phyloP scores from a whole-genome alignment of 2,329 filamentous ascomycete species.

The Tolypocladium tropicale region DNA sequence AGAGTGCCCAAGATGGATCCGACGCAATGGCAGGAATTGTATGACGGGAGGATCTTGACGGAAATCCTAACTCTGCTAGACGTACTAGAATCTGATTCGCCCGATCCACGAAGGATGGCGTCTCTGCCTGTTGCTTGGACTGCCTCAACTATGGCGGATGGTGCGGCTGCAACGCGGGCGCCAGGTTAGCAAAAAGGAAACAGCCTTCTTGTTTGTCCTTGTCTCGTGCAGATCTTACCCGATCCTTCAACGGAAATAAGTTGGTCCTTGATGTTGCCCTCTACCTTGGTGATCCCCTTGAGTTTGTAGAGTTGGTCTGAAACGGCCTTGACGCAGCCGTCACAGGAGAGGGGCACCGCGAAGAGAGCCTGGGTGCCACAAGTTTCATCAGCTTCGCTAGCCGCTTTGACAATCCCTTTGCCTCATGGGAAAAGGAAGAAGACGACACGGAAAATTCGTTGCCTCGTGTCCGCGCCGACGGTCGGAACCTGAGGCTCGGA shows the following conservation, averaged over 20 bases:
- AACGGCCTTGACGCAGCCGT: conserved; percentile 79
- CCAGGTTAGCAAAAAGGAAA: not conserved
- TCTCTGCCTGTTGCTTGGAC: conserved; percentile 87
- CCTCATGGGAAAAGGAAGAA: too few relatives aligned
- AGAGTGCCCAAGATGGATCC: not conserved
- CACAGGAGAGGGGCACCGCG: conserved; percentile 87
- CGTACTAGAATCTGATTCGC: conserved; percentile 66
- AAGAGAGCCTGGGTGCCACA: conserved; percentile 64
- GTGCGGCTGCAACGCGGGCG: conserved; percentile 47
- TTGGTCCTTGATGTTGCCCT: conserved; percentile 74
- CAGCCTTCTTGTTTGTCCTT: not conserved
- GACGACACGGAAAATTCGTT: not conserved
- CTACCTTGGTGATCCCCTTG: conserved; percentile 70
- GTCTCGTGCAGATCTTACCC: conserved; percentile 30
- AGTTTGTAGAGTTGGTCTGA: conserved; percentile 69
- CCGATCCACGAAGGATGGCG: conserved; percentile 86
- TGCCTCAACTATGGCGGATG: conserved; percentile 78
- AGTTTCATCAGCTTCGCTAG: conserved; percentile 22
- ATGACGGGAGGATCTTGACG: conserved; percentile 2
- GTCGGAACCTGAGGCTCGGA: conserved; percentile 7
- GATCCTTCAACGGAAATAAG: conserved; percentile 79
- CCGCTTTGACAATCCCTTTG: not conserved
- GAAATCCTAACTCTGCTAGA: conserved; percentile 11
- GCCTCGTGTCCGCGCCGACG: not conserved
- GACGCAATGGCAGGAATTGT: not conserved